These are phyloP conservation scores for Pseudofabraea citricarpa DNA, from an alignment of 2,329 filamentous ascomycete species.

Conservation along the genomic window DNA sequence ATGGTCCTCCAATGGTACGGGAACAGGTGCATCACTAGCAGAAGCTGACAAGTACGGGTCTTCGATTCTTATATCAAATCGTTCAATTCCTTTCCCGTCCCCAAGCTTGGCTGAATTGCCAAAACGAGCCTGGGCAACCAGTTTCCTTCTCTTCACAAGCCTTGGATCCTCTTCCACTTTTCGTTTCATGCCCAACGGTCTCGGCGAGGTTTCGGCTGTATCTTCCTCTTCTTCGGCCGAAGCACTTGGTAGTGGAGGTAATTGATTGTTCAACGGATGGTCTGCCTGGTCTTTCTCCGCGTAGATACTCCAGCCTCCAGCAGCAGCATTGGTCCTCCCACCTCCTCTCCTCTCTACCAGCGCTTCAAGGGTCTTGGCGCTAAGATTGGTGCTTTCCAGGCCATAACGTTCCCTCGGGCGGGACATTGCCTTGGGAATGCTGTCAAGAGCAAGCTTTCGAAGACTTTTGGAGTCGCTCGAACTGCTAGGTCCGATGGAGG, in stretches of 20 bases:
- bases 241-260: constrained; percentile 31
- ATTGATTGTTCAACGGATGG: constrained; percentile 45
- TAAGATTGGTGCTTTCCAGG: constrained; percentile 62
- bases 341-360: constrained; percentile 66
- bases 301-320: constrained; percentile 78
- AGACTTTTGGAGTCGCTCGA: constrained; percentile 56
- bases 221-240: constrained; percentile 14
- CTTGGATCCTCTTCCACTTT: constrained; percentile 27
- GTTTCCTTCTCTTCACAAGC: constrained; percentile 51
- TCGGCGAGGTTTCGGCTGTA: not conserved
- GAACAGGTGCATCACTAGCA: constrained; percentile 6
- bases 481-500: constrained; percentile 35
- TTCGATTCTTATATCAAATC: constrained; percentile 53
- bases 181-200: constrained; percentile 19
- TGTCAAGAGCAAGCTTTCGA: constrained; percentile 67
- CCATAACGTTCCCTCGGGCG: constrained; percentile 67
- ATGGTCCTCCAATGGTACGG: constrained; percentile 20
- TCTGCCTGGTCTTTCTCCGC: constrained; percentile 48
- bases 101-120: constrained; percentile 51
- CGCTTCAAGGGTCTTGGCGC: constrained; percentile 66
- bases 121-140: constrained; percentile 65
- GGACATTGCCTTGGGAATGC: constrained; percentile 78
- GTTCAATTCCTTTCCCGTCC: constrained; percentile 58
- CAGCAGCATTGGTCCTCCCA: constrained; percentile 64
- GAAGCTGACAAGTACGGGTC: constrained; percentile 47